Percentiles rank a stretch among this genome's conserved stretches.
These are phyloP conservation scores for Polyporus arcularius DNA, from an alignment of 768 basidiomycete species.

Conservation along the genomic window DNA sequence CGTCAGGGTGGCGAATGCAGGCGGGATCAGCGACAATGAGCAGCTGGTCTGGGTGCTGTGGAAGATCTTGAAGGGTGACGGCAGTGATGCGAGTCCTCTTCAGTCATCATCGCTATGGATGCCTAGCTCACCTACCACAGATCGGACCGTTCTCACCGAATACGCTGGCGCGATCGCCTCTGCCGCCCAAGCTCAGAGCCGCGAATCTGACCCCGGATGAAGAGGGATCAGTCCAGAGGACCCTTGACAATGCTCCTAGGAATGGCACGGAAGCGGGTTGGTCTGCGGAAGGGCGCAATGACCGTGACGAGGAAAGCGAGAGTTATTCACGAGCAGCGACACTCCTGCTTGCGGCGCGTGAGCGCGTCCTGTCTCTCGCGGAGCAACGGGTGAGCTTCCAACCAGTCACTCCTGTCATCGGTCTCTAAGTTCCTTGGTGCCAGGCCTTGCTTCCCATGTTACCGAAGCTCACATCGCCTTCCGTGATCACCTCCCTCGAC, in stretches of 20 bases:
- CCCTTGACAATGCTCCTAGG: slow-evolving; percentile 11
- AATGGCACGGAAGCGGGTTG: slow-evolving; percentile 6
- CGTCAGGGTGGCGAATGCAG: slow-evolving; percentile 45
- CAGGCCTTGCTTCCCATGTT: slow-evolving; percentile 57
- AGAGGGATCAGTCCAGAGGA: slow-evolving; percentile 32
- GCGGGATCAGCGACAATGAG: slow-evolving; percentile 61
- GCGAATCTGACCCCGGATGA: slow-evolving; percentile 71
- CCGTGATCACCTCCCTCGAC: slow-evolving; percentile 69
- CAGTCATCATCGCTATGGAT: background rate
- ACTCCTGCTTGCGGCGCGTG: slow-evolving; percentile 66
- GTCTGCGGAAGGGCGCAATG: slow-evolving; percentile 26
- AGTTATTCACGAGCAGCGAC: slow-evolving; percentile 56
- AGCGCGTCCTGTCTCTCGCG: slow-evolving; percentile 70
- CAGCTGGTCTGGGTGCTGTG: slow-evolving; percentile 85
- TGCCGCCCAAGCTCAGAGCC: slow-evolving; percentile 75
- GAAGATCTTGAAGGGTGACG: slow-evolving; percentile 84
- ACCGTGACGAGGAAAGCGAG: slow-evolving; percentile 60
- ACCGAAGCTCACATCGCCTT: slow-evolving; percentile 42
- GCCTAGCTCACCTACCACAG: slow-evolving; percentile 35
- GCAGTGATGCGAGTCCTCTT: slow-evolving; percentile 64
- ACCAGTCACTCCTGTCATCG: background rate
- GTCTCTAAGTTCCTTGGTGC: background rate
- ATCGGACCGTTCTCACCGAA: slow-evolving; percentile 82
- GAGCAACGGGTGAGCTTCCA: slow-evolving; percentile 65
- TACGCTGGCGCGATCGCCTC: slow-evolving; percentile 70